Conservation (phyloP, 306 rosid species). For the Malus sylvestris region DNA sequence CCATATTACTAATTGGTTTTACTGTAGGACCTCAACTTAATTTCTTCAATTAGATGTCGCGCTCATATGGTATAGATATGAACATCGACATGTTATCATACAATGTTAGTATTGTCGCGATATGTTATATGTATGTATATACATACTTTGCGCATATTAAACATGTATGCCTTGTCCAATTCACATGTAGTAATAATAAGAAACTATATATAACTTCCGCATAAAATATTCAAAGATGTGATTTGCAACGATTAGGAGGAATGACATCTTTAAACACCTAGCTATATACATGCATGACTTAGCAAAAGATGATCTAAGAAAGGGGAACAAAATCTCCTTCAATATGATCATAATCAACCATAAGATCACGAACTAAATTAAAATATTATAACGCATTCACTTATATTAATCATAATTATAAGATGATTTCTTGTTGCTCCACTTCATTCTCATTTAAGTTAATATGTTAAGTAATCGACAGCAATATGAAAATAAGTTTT, state of each 20-base stretch:
- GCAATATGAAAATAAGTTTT: background rate
- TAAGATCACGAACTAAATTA: background rate
- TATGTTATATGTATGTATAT: too few species aligned
- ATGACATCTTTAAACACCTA: background rate
- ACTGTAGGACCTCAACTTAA: too few species aligned
- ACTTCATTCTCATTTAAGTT: background rate
- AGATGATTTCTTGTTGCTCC: conserved; percentile 17
- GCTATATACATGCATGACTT: background rate
- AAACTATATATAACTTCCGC: background rate
- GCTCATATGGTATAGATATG: too few species aligned
- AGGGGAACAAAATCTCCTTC: too few species aligned
- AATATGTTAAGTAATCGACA: background rate
- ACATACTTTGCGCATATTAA: too few species aligned
- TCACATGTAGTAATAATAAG: too few species aligned
- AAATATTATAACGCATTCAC: background rate
- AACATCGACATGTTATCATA: too few species aligned
- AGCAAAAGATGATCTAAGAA: background rate
- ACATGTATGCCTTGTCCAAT: too few species aligned
- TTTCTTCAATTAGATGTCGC: background rate
- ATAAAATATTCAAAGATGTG: background rate
- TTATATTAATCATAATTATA: background rate
- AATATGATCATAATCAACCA: background rate
- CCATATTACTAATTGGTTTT: too few species aligned
- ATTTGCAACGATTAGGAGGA: background rate
- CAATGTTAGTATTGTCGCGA: too few species aligned